phyloP scores from a whole-genome alignment of 768 basidiomycete genomes.

The Paxillus ammoniavirescens region DNA sequence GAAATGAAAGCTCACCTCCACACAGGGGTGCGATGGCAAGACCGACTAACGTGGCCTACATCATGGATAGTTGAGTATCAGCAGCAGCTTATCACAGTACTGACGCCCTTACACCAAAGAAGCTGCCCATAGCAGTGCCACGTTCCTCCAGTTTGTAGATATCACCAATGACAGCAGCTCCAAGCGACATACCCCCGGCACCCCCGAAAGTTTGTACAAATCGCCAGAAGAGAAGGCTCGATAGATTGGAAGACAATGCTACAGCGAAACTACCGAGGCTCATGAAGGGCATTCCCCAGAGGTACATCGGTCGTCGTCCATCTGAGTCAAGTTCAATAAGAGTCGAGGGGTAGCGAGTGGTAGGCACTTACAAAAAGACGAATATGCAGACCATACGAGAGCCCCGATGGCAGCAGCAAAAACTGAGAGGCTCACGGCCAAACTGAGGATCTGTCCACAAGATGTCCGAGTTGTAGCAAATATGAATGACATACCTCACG shows the following conservation, averaged over 20 bases:
- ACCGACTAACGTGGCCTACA: conserved; percentile 50
- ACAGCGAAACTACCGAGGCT: conserved; percentile 61
- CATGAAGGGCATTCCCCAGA: conserved; percentile 57
- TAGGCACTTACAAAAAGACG: conserved; percentile 44
- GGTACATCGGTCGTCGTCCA: conserved; percentile 61
- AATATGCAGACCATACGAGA: conserved; percentile 51
- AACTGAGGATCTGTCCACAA: conserved; percentile 22
- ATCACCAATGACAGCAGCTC: conserved; percentile 60
- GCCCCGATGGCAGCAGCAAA: conserved; percentile 44
- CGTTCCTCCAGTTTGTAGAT: conserved; percentile 66
- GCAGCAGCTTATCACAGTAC: conserved; percentile 3
- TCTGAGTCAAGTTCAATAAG: conserved; percentile 36
- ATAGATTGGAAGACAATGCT: conserved; percentile 41
- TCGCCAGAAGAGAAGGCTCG: conserved; percentile 55
- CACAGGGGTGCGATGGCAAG: conserved; percentile 59
- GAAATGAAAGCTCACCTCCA: conserved; percentile 40
- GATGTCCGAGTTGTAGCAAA: background rate
- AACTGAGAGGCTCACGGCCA: conserved; percentile 52
- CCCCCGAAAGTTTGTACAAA: conserved; percentile 67
- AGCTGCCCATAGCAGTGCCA: conserved; percentile 58
- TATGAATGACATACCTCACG: conserved; percentile 45
- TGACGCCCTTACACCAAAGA: conserved; percentile 42
- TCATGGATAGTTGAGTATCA: background rate
- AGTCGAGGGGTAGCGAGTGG: background rate
- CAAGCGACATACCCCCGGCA: conserved; percentile 54